Percentiles rank a stretch among this genome's conserved stretches.
Evolutionary conservation across 192 early-diverging fungal genomes (phyloP).

Genomic region (Irineochytrium annulatum): DNA sequence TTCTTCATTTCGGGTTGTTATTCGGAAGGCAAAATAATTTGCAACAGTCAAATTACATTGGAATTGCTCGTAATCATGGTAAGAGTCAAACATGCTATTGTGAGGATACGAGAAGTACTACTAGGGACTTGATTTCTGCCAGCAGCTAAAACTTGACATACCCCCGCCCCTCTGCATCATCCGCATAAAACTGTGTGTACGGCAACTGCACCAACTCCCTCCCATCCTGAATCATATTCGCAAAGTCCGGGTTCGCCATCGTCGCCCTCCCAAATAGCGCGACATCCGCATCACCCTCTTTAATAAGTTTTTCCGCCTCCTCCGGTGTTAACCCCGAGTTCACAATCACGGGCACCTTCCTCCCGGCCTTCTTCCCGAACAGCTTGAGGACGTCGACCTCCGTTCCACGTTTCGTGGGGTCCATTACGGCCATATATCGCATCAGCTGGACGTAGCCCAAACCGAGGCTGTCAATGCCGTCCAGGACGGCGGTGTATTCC

Average conservation of each 20-base stretch:
- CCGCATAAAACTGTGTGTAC: too few species aligned
- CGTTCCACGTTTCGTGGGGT: neutral
- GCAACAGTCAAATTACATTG: too few species aligned
- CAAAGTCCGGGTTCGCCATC: conserved; percentile 16
- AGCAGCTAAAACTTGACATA: too few species aligned
- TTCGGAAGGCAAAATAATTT: too few species aligned
- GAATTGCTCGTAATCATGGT: too few species aligned
- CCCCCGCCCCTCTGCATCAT: too few species aligned
- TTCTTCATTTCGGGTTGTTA: too few species aligned
- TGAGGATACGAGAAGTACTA: too few species aligned
- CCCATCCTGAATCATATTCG: too few species aligned
- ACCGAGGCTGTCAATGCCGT: conserved; percentile 11
- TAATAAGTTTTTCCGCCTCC: conserved; percentile 17
- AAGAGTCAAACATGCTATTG: too few species aligned
- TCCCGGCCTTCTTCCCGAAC: neutral
- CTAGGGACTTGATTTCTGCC: too few species aligned
- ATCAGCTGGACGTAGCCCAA: conserved; percentile 20
- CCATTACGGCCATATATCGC: neutral
- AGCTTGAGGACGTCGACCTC: conserved; percentile 4
- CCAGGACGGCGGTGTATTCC: conserved; percentile 29
- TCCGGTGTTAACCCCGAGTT: conserved; percentile 8
- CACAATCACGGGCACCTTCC: conserved; percentile 1
- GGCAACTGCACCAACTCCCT: too few species aligned
- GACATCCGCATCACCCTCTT: conserved; percentile 15
- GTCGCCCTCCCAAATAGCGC: conserved; percentile 7